Percentiles rank a stretch among this genome's conserved stretches.
phyloP scores from a whole-genome alignment of 495 filamentous ascomycete genomes.

The Platismatia glauca region DNA sequence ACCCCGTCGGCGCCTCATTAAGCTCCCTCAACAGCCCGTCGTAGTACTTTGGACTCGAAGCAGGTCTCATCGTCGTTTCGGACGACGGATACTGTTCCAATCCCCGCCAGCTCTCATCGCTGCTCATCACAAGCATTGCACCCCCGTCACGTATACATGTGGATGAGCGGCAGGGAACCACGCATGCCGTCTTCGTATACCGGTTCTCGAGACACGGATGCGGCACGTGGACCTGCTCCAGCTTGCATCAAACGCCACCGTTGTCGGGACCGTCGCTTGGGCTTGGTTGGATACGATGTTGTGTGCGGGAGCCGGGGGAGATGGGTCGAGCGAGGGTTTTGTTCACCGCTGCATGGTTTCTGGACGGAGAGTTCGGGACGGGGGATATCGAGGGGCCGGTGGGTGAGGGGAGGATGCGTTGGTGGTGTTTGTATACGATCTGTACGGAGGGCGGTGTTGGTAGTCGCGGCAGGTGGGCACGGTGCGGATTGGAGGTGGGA shows the following conservation, averaged over 20 bases:
- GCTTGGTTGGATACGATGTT: constrained; percentile 23
- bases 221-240: constrained; percentile 58
- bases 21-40: constrained; percentile 62
- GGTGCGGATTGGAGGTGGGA: neutral
- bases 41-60: constrained; percentile 70
- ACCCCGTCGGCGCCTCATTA: constrained; percentile 57
- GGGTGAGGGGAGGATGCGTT: constrained; percentile 58
- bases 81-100: constrained; percentile 58
- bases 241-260: constrained; percentile 31
- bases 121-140: no score
- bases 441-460: constrained; percentile 8
- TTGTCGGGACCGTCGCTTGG: constrained; percentile 20
- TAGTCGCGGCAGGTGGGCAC: no score
- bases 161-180: no score
- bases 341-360: constrained; percentile 55
- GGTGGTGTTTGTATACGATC: constrained; percentile 46
- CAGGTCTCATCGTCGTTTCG: constrained; percentile 53
- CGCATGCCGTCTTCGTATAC: constrained; percentile 56
- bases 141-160: no score
- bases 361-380: constrained; percentile 73
- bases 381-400: constrained; percentile 71
- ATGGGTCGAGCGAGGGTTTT: constrained; percentile 26
- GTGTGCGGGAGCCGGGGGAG: constrained; percentile 12
- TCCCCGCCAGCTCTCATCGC: no score
- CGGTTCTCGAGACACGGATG: constrained; percentile 66